These are phyloP conservation scores for Phytophthora constricta DNA, from an alignment of 352 stramenopile species.

Conservation along the genomic window DNA sequence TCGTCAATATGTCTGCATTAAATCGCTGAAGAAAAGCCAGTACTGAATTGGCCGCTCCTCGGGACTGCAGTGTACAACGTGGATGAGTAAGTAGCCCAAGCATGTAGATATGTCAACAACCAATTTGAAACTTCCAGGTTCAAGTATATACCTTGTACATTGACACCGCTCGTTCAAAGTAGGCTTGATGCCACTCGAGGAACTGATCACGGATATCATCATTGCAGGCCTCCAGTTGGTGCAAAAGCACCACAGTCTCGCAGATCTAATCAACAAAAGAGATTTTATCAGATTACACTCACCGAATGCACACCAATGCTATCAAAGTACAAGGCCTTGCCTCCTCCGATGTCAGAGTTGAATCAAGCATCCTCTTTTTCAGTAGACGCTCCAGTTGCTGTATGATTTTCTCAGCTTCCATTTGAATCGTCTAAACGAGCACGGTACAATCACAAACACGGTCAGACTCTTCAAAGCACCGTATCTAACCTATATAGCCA, in stretches of 20 bases:
- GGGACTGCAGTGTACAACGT: constrained; percentile 16
- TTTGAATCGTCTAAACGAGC: constrained; percentile 71
- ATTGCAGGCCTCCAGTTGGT: constrained; percentile 71
- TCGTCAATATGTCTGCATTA: constrained; percentile 55
- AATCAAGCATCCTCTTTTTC: constrained; percentile 58
- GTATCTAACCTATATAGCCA: neutral
- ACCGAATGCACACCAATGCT: neutral
- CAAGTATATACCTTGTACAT: constrained; percentile 51
- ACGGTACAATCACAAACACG: constrained; percentile 4
- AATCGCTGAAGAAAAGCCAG: constrained; percentile 64
- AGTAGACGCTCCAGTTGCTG: constrained; percentile 73
- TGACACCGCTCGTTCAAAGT: constrained; percentile 66
- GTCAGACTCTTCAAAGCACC: neutral
- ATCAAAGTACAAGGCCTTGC: constrained; percentile 25
- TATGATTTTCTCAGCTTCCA: constrained; percentile 88
- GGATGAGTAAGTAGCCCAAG: no score
- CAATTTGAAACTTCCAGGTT: neutral
- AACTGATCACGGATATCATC: constrained; percentile 86
- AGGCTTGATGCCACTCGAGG: constrained; percentile 80
- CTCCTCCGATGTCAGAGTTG: constrained; percentile 52
- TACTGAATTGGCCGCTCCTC: constrained; percentile 49
- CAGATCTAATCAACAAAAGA: constrained; percentile 47
- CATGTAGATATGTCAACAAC: neutral
- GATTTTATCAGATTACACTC: neutral
- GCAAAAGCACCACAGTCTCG: constrained; percentile 64